Percentiles rank a stretch among this genome's conserved stretches.
Evolutionary conservation across 2,329 filamentous ascomycete genomes (phyloP).

Genomic region (Microdochium nivale): DNA sequence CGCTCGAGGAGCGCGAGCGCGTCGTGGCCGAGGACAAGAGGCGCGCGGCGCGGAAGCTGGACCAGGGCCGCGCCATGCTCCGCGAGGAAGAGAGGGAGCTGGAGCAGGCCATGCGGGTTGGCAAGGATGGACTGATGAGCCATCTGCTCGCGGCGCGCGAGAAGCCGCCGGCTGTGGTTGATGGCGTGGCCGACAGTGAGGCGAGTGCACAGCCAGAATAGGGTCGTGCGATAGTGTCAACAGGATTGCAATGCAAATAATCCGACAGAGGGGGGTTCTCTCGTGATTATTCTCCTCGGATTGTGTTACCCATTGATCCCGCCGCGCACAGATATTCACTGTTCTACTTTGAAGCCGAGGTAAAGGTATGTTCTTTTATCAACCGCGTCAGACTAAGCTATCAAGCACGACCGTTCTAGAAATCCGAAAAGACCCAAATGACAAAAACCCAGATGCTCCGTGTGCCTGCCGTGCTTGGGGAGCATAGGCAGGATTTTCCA

Average conservation of each 20-base stretch:
- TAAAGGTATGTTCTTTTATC: not conserved
- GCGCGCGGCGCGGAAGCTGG: slow-evolving; percentile 48
- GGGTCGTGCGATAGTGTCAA: no score
- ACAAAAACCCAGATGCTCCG: slow-evolving; percentile 1
- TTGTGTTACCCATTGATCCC: no score
- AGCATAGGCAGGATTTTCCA: not conserved
- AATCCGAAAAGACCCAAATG: not conserved
- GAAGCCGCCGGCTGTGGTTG: not conserved
- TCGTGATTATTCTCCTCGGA: no score
- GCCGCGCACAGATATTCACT: no score
- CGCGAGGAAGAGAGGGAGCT: slow-evolving; percentile 61
- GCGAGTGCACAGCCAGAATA: not conserved
- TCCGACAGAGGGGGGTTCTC: no score
- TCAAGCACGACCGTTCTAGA: not conserved
- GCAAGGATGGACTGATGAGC: not conserved
- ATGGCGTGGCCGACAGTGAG: not conserved
- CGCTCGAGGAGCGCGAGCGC: slow-evolving; percentile 55
- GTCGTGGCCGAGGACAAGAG: slow-evolving; percentile 55
- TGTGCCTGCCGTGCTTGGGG: not conserved
- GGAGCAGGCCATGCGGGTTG: not conserved
- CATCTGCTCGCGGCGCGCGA: not conserved
- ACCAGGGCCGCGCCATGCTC: slow-evolving; percentile 50
- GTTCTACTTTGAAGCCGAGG: no score
- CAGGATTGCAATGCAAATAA: no score
- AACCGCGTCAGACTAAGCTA: not conserved